phyloP scores from a whole-genome alignment of 2,329 filamentous ascomycete genomes.

The Aspergillus chevalieri region DNA sequence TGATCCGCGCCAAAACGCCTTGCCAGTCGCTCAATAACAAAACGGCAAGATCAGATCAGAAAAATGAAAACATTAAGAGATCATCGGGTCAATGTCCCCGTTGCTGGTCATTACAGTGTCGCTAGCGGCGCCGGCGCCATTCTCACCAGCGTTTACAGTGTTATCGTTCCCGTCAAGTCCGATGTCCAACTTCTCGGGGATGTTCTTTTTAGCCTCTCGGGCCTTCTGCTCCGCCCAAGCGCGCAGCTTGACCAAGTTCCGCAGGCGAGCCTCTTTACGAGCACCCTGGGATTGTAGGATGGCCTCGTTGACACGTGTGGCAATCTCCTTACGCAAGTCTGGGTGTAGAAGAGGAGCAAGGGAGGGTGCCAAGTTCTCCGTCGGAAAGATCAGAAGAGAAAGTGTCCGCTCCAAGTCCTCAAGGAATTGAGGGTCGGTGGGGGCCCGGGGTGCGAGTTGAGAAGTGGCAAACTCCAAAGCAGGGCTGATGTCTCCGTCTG shows the following conservation, averaged over 20 bases:
- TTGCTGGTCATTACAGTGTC: conserved; percentile 39
- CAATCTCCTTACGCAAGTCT: conserved; percentile 73
- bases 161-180: conserved; percentile 35
- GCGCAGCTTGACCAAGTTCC: conserved; percentile 71
- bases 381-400: conserved; percentile 80
- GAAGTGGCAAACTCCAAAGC: conserved; percentile 82
- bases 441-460: conserved; percentile 79
- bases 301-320: conserved; percentile 80
- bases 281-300: conserved; percentile 69
- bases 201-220: conserved; percentile 41
- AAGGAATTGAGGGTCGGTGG: conserved; percentile 73
- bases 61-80: conserved; percentile 21
- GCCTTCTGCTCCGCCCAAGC: conserved; percentile 70
- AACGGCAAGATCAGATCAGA: background rate
- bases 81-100: conserved; percentile 37
- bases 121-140: conserved; percentile 25
- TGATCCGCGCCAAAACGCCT: conserved; percentile 11
- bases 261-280: conserved; percentile 72
- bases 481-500: conserved; percentile 66
- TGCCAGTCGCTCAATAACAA: conserved; percentile 7
- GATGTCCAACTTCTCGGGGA: conserved; percentile 41
- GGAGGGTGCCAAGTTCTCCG: conserved; percentile 70
- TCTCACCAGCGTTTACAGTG: conserved; percentile 15
- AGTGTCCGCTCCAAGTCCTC: conserved; percentile 88
- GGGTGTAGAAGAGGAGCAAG: conserved; percentile 73